phyloP scores from a whole-genome alignment of 2,329 filamentous ascomycete species.

The Fusarium hostae region DNA sequence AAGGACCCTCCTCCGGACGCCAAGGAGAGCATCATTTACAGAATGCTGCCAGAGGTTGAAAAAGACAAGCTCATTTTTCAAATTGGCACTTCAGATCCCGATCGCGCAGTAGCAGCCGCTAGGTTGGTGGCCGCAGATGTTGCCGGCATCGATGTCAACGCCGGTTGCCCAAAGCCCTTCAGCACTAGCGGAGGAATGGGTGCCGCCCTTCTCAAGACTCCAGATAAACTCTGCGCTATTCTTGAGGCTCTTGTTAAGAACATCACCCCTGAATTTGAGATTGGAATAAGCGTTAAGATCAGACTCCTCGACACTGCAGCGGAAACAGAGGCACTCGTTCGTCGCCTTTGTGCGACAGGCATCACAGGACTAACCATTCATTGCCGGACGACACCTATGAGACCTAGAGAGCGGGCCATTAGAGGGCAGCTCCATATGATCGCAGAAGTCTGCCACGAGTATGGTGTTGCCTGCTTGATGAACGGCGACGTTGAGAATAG shows the following conservation, averaged over 20 bases:
- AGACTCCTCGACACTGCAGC: slow-evolving; percentile 82
- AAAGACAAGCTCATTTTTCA: slow-evolving; percentile 85
- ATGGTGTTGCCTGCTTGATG: slow-evolving; percentile 92
- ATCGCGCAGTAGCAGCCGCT: slow-evolving; percentile 84
- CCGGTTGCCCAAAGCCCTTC: slow-evolving; percentile 98
- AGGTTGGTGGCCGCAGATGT: slow-evolving; percentile 88
- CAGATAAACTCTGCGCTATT: slow-evolving; percentile 85
- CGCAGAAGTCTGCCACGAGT: slow-evolving; percentile 79
- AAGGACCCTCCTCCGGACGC: slow-evolving; percentile 65
- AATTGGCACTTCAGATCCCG: slow-evolving; percentile 86
- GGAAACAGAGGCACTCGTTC: slow-evolving; percentile 81
- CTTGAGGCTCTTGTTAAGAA: slow-evolving; percentile 83
- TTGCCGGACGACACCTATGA: slow-evolving; percentile 96
- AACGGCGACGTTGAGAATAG: slow-evolving; percentile 89
- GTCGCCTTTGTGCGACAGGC: slow-evolving; percentile 82
- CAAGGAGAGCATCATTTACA: slow-evolving; percentile 80
- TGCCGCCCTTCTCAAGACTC: slow-evolving; percentile 85
- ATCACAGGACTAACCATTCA: slow-evolving; percentile 94
- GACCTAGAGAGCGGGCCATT: slow-evolving; percentile 87
- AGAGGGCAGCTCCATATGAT: slow-evolving; percentile 88
- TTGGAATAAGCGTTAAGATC: slow-evolving; percentile 98
- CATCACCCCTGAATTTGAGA: slow-evolving; percentile 80
- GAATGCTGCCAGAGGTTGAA: slow-evolving; percentile 82
- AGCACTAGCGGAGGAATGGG: slow-evolving; percentile 96
- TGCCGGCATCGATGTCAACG: slow-evolving; percentile 94